A percentile compares a stretch with the other conserved stretches of the same genome.
Evolutionary conservation across 192 early-diverging fungal genomes (phyloP).

Genomic region (Jimgerdemannia flammicorona): DNA sequence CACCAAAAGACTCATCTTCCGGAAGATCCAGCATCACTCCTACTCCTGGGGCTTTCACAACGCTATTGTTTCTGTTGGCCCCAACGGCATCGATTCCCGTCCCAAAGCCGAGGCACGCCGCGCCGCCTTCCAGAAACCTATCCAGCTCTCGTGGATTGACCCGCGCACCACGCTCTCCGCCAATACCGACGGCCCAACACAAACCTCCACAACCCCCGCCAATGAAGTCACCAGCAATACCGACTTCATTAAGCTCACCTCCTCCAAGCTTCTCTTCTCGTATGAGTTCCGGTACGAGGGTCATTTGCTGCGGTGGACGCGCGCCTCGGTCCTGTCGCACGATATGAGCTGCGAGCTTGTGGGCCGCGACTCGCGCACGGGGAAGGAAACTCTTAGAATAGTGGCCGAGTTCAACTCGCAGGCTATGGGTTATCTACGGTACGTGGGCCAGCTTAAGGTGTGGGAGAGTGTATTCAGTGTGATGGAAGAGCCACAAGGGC

Average conservation of each 20-base stretch:
- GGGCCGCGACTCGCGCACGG: background rate
- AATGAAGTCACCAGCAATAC: background rate
- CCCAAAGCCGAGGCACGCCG: constrained; percentile 19
- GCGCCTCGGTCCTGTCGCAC: constrained; percentile 22
- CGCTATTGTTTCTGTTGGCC: constrained; percentile 4
- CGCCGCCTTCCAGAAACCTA: constrained; percentile 31
- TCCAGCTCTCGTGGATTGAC: constrained; percentile 22
- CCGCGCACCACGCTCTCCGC: background rate
- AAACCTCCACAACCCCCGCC: constrained; percentile 1
- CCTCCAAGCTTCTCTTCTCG: constrained; percentile 16
- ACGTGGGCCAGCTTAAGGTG: constrained; percentile 22
- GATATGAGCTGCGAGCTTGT: constrained; percentile 28
- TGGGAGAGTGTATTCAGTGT: constrained; percentile 9
- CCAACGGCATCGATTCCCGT: background rate
- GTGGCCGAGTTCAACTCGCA: constrained; percentile 30
- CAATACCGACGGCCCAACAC: background rate
- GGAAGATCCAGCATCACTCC: constrained; percentile 29
- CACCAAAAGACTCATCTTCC: constrained; percentile 19
- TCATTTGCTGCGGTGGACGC: constrained; percentile 23
- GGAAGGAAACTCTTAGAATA: background rate
- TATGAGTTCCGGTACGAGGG: constrained; percentile 20
- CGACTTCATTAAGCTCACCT: constrained; percentile 17
- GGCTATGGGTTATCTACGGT: constrained; percentile 28
- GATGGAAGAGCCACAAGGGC: constrained; percentile 5
- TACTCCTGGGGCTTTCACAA: constrained; percentile 40